Evolutionary conservation across 371 early-diverging fungal genomes (phyloP), one percentile per base, ranked within the genome.

Genomic region (Mortierella sp.): DNA sequence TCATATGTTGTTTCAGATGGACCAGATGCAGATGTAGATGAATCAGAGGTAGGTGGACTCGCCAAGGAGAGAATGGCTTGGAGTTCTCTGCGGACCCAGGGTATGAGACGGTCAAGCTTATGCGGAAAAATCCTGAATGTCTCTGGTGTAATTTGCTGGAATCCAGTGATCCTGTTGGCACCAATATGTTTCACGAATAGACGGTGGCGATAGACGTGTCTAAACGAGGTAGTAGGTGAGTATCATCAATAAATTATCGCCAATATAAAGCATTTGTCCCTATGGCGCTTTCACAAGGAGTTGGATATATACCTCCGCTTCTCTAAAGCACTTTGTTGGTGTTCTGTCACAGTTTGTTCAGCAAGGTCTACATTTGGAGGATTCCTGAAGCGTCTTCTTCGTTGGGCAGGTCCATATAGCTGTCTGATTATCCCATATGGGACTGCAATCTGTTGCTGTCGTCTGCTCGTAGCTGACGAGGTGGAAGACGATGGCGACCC

Each of bases 51-150:
- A 0, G 67, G 23, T 0, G 9, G 7, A 28, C 9, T 0, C 3
- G 23, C 35, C 6, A 70, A 51, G 0, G 76, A 56, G 12, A 65
- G 26, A 35, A 82, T 68, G 37, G 77, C 82, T 43, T 55, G 73
- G 0, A 82, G 61, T 23, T 82, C 82, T 34, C 82, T 64, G 0
- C 79, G 72, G 51, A 82, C 70, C 82, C 82, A 82, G 3, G 82
- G 76, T 1, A 68, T 53, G 17, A 82, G 68, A 19, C 82, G 68
- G 12, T 70, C 65, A 26, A 76, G 42, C n/a, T 49, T 53, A 15
- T 71, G 80, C 1, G 76, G 78, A 29, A 70, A 61, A 28, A 69
- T 29, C 29, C 51, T 60, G 54, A 72, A 77, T 29, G 72, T 61
- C 49, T 75, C 72, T 54, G 82, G 78, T 0, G 82, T 78, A 37